Base-by-base conservation (phyloP, 352 stramenopile genomes). In the Phytophthora melonis region DNA sequence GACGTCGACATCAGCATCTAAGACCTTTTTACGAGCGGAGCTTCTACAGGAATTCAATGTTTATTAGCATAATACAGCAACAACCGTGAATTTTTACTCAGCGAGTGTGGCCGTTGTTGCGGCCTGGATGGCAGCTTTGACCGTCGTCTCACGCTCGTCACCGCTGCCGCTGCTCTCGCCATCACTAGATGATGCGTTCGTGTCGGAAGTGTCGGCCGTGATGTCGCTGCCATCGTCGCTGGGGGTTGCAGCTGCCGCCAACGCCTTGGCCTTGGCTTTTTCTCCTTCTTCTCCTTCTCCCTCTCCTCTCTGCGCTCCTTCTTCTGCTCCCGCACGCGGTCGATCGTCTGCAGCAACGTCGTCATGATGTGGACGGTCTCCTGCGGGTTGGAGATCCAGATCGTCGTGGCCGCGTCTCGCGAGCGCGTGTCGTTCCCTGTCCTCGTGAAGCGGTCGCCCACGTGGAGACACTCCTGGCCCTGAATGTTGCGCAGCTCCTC, bases 351-450 rank as follows among this genome's bases (percentile, higher is more conserved):
- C 52, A 99, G 72, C 68, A 99, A 87, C 54, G 89, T 90, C 63
- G 97, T 98, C 66, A 99, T 91, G 72, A 99, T 94, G 66, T 98
- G 97, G 13, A 90, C 95, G 6, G 97, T 99, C 72, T 99, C 97
- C 30, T 94, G 84, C 16, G 97, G 97, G 72, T 94, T 91, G 2
- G 93, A 98, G 61, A 99, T 96, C 97, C 97, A 99, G 57, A 98
- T 93, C 30, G 94, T 99, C 23, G 96, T 97, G 21, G 92, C 93
- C 6, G 93, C 89, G 55, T 94, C 92, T 49, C 97, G 83, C 13
- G 96, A 97, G 6, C 95, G 93, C 57, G 91, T 98, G 66, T 99
- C 97, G 72, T 99, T 99, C 19, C 96, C 96, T 34, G 86, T 94
- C 55, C 78, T 77, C 30, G 89, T 97, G 63, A 96, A 95, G 30